Evolutionary conservation across 441 rosid species (phyloP).

Genomic region (Iberis amara): DNA sequence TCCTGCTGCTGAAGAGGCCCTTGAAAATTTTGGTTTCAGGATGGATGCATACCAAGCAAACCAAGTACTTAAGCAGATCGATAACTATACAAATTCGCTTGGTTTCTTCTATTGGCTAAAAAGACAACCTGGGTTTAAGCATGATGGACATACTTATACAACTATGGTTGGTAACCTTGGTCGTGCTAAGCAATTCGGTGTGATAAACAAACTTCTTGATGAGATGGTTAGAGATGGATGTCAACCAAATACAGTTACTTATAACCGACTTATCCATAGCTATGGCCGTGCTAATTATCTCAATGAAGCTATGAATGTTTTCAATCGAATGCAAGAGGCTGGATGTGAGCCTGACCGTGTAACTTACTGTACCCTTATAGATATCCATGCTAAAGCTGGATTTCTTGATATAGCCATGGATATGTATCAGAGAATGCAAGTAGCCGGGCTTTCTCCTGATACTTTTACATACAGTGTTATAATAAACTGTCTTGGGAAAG

Average conservation of each 20-base stretch:
- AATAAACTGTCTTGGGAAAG: slow-evolving; percentile 94
- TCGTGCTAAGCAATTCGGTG: slow-evolving; percentile 68
- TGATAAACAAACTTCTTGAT: slow-evolving; percentile 62
- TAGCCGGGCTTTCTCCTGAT: slow-evolving; percentile 83
- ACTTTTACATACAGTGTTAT: slow-evolving; percentile 91
- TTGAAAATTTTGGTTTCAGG: slow-evolving; percentile 40
- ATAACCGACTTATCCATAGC: slow-evolving; percentile 82
- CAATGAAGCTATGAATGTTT: slow-evolving; percentile 64
- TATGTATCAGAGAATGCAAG: slow-evolving; percentile 76
- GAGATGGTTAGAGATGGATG: slow-evolving; percentile 87
- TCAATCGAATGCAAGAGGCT: slow-evolving; percentile 60
- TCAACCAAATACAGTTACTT: slow-evolving; percentile 82
- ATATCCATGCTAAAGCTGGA: slow-evolving; percentile 93
- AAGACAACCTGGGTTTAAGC: slow-evolving; percentile 63
- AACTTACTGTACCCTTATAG: slow-evolving; percentile 89
- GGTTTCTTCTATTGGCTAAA: slow-evolving; percentile 88
- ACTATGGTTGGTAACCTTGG: slow-evolving; percentile 96
- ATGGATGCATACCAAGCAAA: slow-evolving; percentile 88
- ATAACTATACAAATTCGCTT: slow-evolving; percentile 68
- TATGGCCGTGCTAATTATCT: slow-evolving; percentile 92
- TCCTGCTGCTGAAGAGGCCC: slow-evolving; percentile 66
- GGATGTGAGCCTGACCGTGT: slow-evolving; percentile 91
- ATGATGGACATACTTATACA: slow-evolving; percentile 89
- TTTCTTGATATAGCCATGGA: slow-evolving; percentile 84
- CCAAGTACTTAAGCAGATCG: slow-evolving; percentile 81